Base-by-base conservation (phyloP, 169 alveolate species). In the Plasmodium gallinaceum region DNA sequence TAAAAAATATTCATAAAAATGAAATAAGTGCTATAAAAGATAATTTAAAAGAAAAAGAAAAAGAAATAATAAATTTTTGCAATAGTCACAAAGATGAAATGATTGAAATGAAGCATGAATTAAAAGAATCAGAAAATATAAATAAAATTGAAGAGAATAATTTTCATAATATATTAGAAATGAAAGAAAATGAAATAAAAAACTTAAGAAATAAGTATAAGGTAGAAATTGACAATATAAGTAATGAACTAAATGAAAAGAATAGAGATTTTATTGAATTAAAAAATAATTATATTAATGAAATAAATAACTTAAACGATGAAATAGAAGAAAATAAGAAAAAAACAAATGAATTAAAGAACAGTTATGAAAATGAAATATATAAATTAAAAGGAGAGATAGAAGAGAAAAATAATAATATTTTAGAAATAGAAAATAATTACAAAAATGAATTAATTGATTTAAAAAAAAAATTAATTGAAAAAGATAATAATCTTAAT, bases 291-390 rank as follows among this genome's bases (percentile, higher is more conserved):
- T 39, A 76, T 42, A 51, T 51, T 7, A 48, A 18, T 54, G 85
- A 80, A 42, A 42, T 80, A 80, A 80, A 46, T 26, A 65, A 80
- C 9, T 46, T 80, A 14, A 80, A 48, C 20, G 73, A 57, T 39
- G 80, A 80, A 80, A 42, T 66, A 16, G 73, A 80, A 70, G 64
- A 66, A 61, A 26, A 61, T 26, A 37, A 37, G 18, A 54, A 46
- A 22, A 57, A 80, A 54, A 26, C 37, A 61, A 61, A 12, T 3
- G 46, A 80, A 52, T 24, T 65, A 52, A 66, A 32, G 58, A 61
- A 60, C 37, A 48, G 14, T 45, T 22, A 80, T 32, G 62, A 52
- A 20, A 65, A 10, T 10, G 90, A 80, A 48, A 51, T 80, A 10
- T 43, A 51, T 51, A 57, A 51, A n/a, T 66, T 75, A 66, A 46